Conservation (phyloP, 345 rosid genomes). For the Arabis hirsuta region DNA sequence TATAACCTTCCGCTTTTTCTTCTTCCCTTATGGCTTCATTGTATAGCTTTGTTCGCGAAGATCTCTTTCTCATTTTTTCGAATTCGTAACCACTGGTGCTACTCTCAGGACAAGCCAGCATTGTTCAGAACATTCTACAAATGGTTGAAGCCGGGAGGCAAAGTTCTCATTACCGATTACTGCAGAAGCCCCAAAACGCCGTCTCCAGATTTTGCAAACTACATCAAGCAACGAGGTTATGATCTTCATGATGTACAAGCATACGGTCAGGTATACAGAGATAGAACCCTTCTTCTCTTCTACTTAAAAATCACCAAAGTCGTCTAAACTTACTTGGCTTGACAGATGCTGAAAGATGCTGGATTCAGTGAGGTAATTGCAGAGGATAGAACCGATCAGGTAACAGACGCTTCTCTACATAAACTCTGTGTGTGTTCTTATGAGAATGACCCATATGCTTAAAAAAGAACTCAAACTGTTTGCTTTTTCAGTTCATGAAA, state of each 20-base stretch:
- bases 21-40: slow-evolving; percentile 18
- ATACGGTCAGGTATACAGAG: slow-evolving; percentile 73
- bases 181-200: slow-evolving; percentile 77
- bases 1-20: slow-evolving; percentile 35
- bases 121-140: slow-evolving; percentile 81
- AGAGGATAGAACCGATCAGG: slow-evolving; percentile 90
- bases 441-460: neutral
- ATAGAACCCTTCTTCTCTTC: neutral
- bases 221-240: slow-evolving; percentile 90
- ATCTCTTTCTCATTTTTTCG: neutral
- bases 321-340: neutral
- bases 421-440: neutral
- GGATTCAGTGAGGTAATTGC: slow-evolving; percentile 77
- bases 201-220: slow-evolving; percentile 64
- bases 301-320: neutral
- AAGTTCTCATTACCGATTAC: slow-evolving; percentile 90
- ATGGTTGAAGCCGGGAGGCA: slow-evolving; percentile 97
- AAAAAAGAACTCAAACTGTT: neutral
- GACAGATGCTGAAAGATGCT: slow-evolving; percentile 84
- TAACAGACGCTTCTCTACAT: slow-evolving; percentile 15
- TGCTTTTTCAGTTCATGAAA: slow-evolving; percentile 62
- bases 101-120: slow-evolving; percentile 87
- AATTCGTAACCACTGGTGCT: neutral
- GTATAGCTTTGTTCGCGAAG: neutral
- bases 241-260: slow-evolving; percentile 83